These are phyloP conservation scores for Clarireedia homoeocarpa DNA, from an alignment of 2,329 filamentous ascomycete species.

Conservation along the genomic window DNA sequence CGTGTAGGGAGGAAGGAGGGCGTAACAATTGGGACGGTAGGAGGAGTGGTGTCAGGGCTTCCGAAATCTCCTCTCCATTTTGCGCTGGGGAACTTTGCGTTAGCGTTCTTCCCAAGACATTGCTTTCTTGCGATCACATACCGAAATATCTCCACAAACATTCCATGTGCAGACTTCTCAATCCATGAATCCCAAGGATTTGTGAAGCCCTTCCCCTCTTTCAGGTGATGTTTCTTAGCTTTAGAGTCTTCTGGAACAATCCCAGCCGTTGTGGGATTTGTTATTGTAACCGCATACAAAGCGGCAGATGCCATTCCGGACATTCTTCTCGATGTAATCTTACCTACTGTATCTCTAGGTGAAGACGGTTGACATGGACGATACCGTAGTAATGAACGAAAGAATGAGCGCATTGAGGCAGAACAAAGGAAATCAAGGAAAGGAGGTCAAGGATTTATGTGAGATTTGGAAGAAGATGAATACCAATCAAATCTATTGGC, in stretches of 20 bases:
- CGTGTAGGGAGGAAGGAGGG: slow-evolving; percentile 51
- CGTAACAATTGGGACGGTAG: slow-evolving; percentile 51
- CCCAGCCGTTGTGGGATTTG: slow-evolving; percentile 18
- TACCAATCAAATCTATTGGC: neutral
- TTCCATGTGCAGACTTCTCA: slow-evolving; percentile 28
- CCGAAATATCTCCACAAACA: slow-evolving; percentile 34
- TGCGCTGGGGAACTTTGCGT: neutral
- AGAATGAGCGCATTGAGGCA: slow-evolving; percentile 36
- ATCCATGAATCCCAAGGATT: slow-evolving; percentile 50
- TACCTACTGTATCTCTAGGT: neutral
- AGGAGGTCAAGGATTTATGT: neutral
- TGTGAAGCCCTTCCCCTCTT: slow-evolving; percentile 44
- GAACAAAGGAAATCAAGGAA: slow-evolving; percentile 28
- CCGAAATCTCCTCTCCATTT: slow-evolving; percentile 20
- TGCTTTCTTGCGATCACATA: slow-evolving; percentile 19
- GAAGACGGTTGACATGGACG: slow-evolving; percentile 10
- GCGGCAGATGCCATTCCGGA: slow-evolving; percentile 18
- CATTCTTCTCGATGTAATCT: slow-evolving; percentile 15
- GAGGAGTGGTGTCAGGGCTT: slow-evolving; percentile 51
- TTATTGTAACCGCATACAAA: slow-evolving; percentile 22
- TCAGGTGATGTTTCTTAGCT: slow-evolving; percentile 42
- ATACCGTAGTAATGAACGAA: slow-evolving; percentile 20
- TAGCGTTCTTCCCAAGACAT: neutral
- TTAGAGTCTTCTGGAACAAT: slow-evolving; percentile 29
- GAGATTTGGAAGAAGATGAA: neutral